Conservation (phyloP, 2,329 filamentous ascomycete genomes). For the Pseudogymnoascus sp. region DNA sequence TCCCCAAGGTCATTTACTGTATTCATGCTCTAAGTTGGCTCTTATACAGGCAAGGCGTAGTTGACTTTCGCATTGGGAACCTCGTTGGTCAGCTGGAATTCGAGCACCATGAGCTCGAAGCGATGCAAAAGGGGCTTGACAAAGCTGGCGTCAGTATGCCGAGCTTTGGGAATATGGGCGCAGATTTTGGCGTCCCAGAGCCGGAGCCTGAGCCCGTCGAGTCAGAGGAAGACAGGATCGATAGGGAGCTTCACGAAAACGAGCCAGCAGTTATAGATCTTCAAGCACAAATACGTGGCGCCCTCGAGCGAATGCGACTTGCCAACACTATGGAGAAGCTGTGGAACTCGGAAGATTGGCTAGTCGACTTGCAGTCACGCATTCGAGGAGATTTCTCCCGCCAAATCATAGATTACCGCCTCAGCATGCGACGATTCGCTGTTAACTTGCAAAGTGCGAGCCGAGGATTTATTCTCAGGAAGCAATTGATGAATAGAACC, state of each 20-base stretch:
- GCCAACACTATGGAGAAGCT: slow-evolving; percentile 79
- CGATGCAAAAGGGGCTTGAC: slow-evolving; percentile 93
- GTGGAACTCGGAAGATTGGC: slow-evolving; percentile 73
- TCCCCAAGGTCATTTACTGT: slow-evolving; percentile 98
- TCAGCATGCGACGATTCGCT: slow-evolving; percentile 77
- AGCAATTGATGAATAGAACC: slow-evolving; percentile 53
- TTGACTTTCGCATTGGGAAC: slow-evolving; percentile 94
- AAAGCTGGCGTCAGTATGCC: slow-evolving; percentile 94
- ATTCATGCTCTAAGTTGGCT: slow-evolving; percentile 96
- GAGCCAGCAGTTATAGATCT: slow-evolving; percentile 67
- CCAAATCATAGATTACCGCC: slow-evolving; percentile 72
- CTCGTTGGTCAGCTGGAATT: slow-evolving; percentile 94
- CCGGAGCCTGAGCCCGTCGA: slow-evolving; percentile 66
- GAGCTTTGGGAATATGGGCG: slow-evolving; percentile 94
- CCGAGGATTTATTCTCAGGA: slow-evolving; percentile 68
- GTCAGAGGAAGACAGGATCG: slow-evolving; percentile 81
- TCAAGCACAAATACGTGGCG: slow-evolving; percentile 79
- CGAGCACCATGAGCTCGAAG: slow-evolving; percentile 93
- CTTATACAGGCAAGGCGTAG: slow-evolving; percentile 88
- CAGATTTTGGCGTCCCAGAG: slow-evolving; percentile 78
- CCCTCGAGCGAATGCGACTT: slow-evolving; percentile 66
- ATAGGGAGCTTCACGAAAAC: slow-evolving; percentile 72
- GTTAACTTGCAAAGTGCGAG: slow-evolving; percentile 69
- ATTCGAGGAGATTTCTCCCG: slow-evolving; percentile 83
- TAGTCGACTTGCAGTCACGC: slow-evolving; percentile 76